These are phyloP conservation scores for Vaccinium macrocarpon DNA, from an alignment of 148 eudicot genomes.

Conservation along the genomic window DNA sequence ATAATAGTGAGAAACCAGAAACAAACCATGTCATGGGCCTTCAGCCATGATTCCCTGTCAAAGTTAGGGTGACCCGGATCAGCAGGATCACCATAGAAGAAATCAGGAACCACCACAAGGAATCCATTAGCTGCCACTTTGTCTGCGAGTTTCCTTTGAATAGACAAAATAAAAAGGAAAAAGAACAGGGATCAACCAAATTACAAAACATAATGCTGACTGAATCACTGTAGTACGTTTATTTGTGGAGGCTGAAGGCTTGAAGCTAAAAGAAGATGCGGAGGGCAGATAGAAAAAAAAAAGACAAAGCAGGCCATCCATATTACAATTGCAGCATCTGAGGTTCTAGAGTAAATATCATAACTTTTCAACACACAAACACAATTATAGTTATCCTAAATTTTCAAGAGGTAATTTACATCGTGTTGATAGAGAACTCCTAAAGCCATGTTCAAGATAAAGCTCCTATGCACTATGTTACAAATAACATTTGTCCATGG, in stretches of 20 bases:
- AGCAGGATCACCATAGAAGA: conserved; percentile 35
- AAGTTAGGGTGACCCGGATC: conserved; percentile 10
- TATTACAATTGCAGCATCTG: not conserved
- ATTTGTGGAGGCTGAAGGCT: not conserved
- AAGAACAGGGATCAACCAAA: not conserved
- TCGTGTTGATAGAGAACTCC: not conserved
- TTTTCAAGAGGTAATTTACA: not conserved
- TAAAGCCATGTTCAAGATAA: not conserved
- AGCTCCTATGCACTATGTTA: not conserved
- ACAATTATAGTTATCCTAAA: not conserved
- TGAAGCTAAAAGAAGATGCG: not conserved
- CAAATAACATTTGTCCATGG: not conserved
- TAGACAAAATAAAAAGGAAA: not conserved
- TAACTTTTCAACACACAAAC: not conserved
- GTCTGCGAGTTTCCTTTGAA: conserved; percentile 36
- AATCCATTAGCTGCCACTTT: conserved; percentile 39
- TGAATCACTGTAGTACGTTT: too few species aligned
- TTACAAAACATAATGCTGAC: not conserved
- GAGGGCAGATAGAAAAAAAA: not conserved
- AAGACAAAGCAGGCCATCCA: not conserved
- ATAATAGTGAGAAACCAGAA: not conserved
- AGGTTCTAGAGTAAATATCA: not conserved
- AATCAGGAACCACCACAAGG: conserved; percentile 39
- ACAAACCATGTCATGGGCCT: conserved; percentile 27
- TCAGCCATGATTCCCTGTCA: conserved; percentile 26